Conservation (phyloP, 345 rosid species). For the Sisymbrium irio region DNA sequence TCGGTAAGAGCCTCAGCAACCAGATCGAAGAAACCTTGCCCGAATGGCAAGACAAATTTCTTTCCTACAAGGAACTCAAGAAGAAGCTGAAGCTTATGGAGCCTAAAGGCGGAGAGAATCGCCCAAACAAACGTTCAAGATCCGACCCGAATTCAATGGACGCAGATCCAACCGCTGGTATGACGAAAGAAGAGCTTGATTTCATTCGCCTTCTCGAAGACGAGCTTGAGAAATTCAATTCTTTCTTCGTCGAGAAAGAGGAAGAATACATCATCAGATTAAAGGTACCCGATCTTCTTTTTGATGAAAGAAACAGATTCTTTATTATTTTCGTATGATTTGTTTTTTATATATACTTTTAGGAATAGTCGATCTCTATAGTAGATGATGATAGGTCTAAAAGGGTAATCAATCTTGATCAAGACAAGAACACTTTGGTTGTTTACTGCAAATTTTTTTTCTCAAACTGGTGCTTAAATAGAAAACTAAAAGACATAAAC, state of each 20-base stretch:
- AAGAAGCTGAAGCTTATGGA: slow-evolving; percentile 74
- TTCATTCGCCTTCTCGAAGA: slow-evolving; percentile 67
- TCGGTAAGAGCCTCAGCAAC: slow-evolving; percentile 90
- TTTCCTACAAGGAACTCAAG: slow-evolving; percentile 94
- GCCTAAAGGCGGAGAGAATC: slow-evolving; percentile 41
- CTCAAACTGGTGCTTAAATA: too few species aligned
- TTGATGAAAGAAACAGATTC: too few species aligned
- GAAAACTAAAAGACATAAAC: too few species aligned
- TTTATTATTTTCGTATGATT: too few species aligned
- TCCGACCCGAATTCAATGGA: slow-evolving; percentile 30
- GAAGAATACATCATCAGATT: slow-evolving; percentile 91
- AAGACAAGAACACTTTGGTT: too few species aligned
- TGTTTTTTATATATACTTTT: too few species aligned
- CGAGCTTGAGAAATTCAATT: slow-evolving; percentile 89
- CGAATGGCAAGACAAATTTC: slow-evolving; percentile 93
- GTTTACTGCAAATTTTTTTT: too few species aligned
- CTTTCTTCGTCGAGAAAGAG: slow-evolving; percentile 90
- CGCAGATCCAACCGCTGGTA: slow-evolving; percentile 30
- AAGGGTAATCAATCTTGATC: too few species aligned
- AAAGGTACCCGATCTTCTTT: slow-evolving; percentile 48
- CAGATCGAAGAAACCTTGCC: slow-evolving; percentile 96
- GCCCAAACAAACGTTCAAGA: slow-evolving; percentile 58
- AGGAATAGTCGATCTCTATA: too few species aligned
- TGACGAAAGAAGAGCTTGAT: slow-evolving; percentile 69
- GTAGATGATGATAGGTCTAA: too few species aligned